phyloP scores from a whole-genome alignment of 2,329 filamentous ascomycete genomes.

The Botrytis deweyae region DNA sequence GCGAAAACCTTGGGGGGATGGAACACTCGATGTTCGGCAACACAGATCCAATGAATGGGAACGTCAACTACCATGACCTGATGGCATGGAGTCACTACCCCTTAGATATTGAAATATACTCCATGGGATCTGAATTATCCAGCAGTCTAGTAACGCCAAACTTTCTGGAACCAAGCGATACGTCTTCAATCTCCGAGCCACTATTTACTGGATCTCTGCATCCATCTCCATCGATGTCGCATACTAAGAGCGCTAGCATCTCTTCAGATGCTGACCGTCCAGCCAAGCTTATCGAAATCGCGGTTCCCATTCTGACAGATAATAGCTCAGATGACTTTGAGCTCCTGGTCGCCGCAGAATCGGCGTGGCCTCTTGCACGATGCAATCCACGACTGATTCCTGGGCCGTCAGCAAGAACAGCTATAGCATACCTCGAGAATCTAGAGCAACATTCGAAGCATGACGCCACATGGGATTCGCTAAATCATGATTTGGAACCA shows the following conservation, averaged over 20 bases:
- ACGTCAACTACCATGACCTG: slow-evolving; percentile 46
- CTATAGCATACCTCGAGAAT: slow-evolving; percentile 52
- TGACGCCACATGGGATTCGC: slow-evolving; percentile 47
- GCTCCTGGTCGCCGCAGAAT: slow-evolving; percentile 49
- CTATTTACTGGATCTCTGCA: slow-evolving; percentile 18
- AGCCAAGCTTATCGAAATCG: slow-evolving; percentile 6
- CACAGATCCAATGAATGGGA: slow-evolving; percentile 29
- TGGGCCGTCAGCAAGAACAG: slow-evolving; percentile 49
- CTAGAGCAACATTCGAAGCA: slow-evolving; percentile 51
- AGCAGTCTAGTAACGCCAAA: slow-evolving; percentile 11
- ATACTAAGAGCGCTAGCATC: slow-evolving; percentile 22
- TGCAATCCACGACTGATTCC: slow-evolving; percentile 50
- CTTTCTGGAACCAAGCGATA: slow-evolving; percentile 14
- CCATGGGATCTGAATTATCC: slow-evolving; percentile 13
- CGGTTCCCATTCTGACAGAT: slow-evolving; percentile 15
- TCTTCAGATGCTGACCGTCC: slow-evolving; percentile 13
- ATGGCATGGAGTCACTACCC: slow-evolving; percentile 47
- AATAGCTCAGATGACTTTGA: slow-evolving; percentile 49
- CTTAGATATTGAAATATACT: slow-evolving; percentile 44
- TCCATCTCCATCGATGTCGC: slow-evolving; percentile 22
- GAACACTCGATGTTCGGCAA: slow-evolving; percentile 19
- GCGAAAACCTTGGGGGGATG: slow-evolving; percentile 6
- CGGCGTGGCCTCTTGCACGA: slow-evolving; percentile 52
- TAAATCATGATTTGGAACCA: slow-evolving; percentile 42
- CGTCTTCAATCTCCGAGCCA: slow-evolving; percentile 12